Evolutionary conservation across 2,329 filamentous ascomycete species (phyloP), one percentile per base, ranked within the genome.

Genomic region (Parastagonospora avenae): DNA sequence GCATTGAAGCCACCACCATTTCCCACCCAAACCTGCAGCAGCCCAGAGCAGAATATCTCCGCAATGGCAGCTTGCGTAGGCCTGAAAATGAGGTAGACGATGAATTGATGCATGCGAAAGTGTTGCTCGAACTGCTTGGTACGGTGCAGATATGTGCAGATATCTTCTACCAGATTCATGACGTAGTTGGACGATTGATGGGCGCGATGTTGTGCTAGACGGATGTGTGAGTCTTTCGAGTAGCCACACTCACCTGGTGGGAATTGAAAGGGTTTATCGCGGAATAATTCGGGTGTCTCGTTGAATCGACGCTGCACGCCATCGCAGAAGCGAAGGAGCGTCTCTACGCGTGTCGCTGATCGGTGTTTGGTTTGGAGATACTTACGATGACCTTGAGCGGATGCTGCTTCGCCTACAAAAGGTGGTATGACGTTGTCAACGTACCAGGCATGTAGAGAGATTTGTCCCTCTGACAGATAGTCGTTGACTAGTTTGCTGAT

Each of bases 141-240:
- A 0, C 42, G 29, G 27, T 62, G 39, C 1, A 68, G 50, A 30
- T 65, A 39, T 0, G 53, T 54, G 28, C 62, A 70, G 1, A 64
- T 57, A 19, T 71, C 67, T 40, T 68, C 63, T 0, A 66, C 55
- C 0, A 71, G 61, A 11, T 70, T 70, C 67, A 70, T 70, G 9
- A 68, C 37, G 15, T 65, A 64, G 35, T 70, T 70, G 2, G 62
- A 68, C 0, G 59, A 63, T 4, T 51, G 42, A 7, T 52, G 63
- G 1, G 48, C 24, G 1, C 67, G 62, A 38, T 71, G 68, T 32
- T 68, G 60, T 4, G 52, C 46, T 0, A 71, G 46, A 0, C 67
- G 50, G 1, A n/a, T 15, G 6, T 58, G 62, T 0, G 65, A 56
- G n/a, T 63, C 33, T 4, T 48, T 41, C 0, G 64, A 59, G 46